phyloP scores from a whole-genome alignment of 2,329 filamentous ascomycete species.

The Pseudocercospora fuligena region DNA sequence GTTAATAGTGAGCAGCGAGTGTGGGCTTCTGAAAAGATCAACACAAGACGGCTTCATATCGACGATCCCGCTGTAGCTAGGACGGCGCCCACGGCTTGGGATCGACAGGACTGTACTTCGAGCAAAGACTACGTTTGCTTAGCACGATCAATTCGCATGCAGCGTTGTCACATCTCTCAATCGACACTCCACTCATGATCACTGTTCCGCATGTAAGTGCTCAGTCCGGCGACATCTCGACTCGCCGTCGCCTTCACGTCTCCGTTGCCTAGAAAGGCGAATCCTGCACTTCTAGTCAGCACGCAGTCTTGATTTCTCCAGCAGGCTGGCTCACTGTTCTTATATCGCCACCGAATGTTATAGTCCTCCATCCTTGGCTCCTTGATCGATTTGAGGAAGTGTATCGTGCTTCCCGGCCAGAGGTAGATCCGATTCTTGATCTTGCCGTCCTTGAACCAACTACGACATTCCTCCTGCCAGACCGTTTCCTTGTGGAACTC shows the following conservation, averaged over 20 bases:
- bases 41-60: neutral
- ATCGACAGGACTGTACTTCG: neutral
- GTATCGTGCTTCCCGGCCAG: slow-evolving; percentile 45
- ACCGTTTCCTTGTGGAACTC: slow-evolving; percentile 38
- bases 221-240: slow-evolving; percentile 21
- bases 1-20: neutral
- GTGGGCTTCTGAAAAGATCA: too few relatives aligned
- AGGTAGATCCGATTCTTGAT: slow-evolving; percentile 13
- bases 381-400: slow-evolving; percentile 55
- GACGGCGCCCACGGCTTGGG: neutral
- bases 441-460: slow-evolving; percentile 18
- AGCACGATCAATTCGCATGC: neutral
- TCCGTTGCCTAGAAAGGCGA: slow-evolving; percentile 47
- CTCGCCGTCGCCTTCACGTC: slow-evolving; percentile 26
- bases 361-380: slow-evolving; percentile 55
- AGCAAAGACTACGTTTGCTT: neutral
- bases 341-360: slow-evolving; percentile 42
- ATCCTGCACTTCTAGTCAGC: slow-evolving; percentile 27
- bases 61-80: neutral
- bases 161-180: neutral
- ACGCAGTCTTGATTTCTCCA: neutral
- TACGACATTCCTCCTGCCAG: slow-evolving; percentile 17
- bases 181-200: slow-evolving; percentile 28
- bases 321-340: slow-evolving; percentile 8
- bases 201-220: slow-evolving; percentile 24